These are phyloP conservation scores for Cronartium quercuum DNA, from an alignment of 1,284 basidiomycete species.

Conservation along the genomic window DNA sequence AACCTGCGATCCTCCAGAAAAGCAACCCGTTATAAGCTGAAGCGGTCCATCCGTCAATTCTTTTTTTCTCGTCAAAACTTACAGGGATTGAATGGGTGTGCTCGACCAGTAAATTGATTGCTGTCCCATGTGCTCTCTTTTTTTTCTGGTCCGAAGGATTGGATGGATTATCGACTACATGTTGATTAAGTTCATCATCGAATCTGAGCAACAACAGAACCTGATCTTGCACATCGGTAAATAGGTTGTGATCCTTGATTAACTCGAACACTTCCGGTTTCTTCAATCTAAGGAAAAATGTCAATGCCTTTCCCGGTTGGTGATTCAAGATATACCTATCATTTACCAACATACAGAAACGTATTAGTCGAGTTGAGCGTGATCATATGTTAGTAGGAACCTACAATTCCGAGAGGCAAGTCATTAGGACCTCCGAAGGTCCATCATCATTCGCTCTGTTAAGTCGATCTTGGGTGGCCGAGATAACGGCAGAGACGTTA, in stretches of 20 bases:
- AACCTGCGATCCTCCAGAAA: constrained; percentile 56
- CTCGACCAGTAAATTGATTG: constrained; percentile 82
- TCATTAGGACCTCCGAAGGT: constrained; percentile 64
- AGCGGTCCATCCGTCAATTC: neutral
- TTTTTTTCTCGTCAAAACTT: constrained; percentile 45
- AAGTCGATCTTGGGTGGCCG: constrained; percentile 76
- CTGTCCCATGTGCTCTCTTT: constrained; percentile 54
- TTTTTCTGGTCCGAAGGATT: neutral
- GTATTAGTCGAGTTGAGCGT: constrained; percentile 33
- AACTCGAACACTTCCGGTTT: constrained; percentile 87
- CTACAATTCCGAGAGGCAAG: constrained; percentile 82
- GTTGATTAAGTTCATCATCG: constrained; percentile 74
- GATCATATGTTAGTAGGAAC: constrained; percentile 44
- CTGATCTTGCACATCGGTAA: constrained; percentile 90
- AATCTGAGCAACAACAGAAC: constrained; percentile 87
- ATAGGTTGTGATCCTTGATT: constrained; percentile 87
- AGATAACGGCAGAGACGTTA: constrained; percentile 74
- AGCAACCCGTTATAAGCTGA: constrained; percentile 7
- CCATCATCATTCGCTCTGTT: constrained; percentile 54
- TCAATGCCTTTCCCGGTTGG: constrained; percentile 87
- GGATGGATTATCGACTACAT: neutral
- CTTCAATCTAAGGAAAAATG: constrained; percentile 77
- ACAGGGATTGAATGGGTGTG: constrained; percentile 94
- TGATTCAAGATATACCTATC: constrained; percentile 71
- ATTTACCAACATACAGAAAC: neutral